A percentile compares a stretch with the other conserved stretches of the same genome.
Conservation (phyloP, 2,329 filamentous ascomycete species). For the Fusarium kyushuense region DNA sequence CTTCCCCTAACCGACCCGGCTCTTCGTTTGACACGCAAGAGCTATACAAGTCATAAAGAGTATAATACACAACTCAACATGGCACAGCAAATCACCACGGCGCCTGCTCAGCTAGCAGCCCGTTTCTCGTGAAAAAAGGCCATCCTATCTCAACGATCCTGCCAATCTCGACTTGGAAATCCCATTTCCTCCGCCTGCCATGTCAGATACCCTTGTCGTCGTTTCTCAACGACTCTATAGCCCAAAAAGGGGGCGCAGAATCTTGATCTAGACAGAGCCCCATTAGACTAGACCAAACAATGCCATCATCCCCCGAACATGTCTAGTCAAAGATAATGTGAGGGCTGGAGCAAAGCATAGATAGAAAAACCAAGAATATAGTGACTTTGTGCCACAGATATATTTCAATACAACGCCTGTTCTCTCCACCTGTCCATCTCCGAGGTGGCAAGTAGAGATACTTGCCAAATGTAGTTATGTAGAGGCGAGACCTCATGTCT, state of each 20-base stretch:
- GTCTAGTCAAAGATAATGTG: constrained; percentile 6
- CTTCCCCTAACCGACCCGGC: constrained; percentile 1
- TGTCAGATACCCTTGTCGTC: constrained; percentile 27
- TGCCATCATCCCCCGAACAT: constrained; percentile 3
- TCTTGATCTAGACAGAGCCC: constrained; percentile 35
- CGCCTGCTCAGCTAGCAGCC: constrained; percentile 28
- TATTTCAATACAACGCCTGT: constrained; percentile 44
- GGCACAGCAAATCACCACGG: constrained; percentile 11
- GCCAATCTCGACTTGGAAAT: constrained; percentile 42
- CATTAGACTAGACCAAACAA: constrained; percentile 42
- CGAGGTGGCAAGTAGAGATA: constrained; percentile 26
- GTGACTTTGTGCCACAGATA: constrained; percentile 31
- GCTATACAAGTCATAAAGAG: constrained; percentile 37
- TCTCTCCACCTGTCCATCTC: constrained; percentile 38
- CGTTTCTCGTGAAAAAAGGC: background rate
- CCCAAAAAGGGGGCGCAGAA: constrained; percentile 27
- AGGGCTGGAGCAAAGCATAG: constrained; percentile 10
- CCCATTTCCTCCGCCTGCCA: constrained; percentile 8
- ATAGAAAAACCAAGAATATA: constrained; percentile 30
- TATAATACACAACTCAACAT: constrained; percentile 41
- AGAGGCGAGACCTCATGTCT: constrained; percentile 30
- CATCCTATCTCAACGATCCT: constrained; percentile 29
- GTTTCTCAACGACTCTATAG: constrained; percentile 42
- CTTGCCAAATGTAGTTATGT: constrained; percentile 41
- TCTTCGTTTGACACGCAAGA: constrained; percentile 23